phyloP scores from a whole-genome alignment of 2,329 filamentous ascomycete species.

The Incumbomyces delicatus region DNA sequence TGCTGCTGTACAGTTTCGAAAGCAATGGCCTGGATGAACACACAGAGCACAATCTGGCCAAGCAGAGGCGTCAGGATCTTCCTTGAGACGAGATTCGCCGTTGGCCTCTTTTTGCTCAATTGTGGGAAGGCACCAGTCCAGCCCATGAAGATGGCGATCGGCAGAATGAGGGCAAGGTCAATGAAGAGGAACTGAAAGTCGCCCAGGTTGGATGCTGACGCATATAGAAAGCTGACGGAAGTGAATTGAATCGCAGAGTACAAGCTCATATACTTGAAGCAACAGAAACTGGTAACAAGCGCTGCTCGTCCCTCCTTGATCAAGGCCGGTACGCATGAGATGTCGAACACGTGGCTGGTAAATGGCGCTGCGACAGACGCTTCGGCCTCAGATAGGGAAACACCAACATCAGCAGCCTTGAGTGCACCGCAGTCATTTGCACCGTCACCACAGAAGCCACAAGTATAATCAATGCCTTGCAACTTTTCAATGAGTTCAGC shows the following conservation, averaged over 20 bases:
- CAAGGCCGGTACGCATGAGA: conserved; percentile 85
- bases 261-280: conserved; percentile 99
- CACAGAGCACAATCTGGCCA: conserved; percentile 75
- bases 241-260: conserved; percentile 99
- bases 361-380: conserved; percentile 97
- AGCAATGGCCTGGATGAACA: conserved; percentile 63
- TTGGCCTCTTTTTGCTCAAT: conserved; percentile 76
- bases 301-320: conserved; percentile 91
- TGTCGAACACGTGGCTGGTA: conserved; percentile 90
- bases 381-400: conserved; percentile 93
- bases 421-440: conserved; percentile 95
- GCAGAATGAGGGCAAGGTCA: conserved; percentile 81
- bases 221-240: conserved; percentile 91
- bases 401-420: conserved; percentile 94
- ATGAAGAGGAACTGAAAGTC: conserved; percentile 99
- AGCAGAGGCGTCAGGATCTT: conserved; percentile 86
- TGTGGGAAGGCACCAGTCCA: conserved; percentile 78
- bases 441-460: conserved; percentile 92
- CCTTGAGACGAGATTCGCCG: conserved; percentile 79
- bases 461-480: conserved; percentile 90
- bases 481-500: conserved; percentile 95
- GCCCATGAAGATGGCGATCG: conserved; percentile 97
- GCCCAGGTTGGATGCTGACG: conserved; percentile 83
- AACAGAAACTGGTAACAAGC: conserved; percentile 96
- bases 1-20: conserved; percentile 69